phyloP scores from a whole-genome alignment of 805 yeast species.

The Spathaspora arborariae region DNA sequence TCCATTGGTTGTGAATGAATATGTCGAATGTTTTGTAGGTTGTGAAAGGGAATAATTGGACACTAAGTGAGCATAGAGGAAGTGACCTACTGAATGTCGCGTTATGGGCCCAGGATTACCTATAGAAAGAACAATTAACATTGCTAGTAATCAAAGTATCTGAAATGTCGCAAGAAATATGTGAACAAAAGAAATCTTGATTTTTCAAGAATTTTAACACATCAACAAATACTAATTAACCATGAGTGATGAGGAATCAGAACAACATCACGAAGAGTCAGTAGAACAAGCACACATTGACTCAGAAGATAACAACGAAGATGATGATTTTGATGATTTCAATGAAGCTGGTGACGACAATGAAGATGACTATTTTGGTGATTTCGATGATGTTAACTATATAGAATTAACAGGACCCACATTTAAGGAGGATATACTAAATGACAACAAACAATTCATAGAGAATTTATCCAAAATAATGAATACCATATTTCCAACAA shows the following conservation, averaged over 20 bases:
- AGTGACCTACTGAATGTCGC: constrained; percentile 41
- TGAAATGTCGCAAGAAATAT: too few relatives aligned
- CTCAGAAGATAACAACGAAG: background rate
- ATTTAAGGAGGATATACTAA: constrained; percentile 10
- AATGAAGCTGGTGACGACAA: constrained; percentile 11
- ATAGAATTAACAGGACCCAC: constrained; percentile 16
- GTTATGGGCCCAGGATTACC: constrained; percentile 40
- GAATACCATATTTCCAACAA: constrained; percentile 9
- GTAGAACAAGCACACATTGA: background rate
- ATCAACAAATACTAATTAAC: background rate
- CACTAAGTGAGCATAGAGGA: constrained; percentile 24
- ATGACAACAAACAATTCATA: constrained; percentile 9
- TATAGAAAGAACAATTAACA: constrained; percentile 20
- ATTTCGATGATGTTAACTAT: constrained; percentile 33
- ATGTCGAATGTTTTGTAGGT: constrained; percentile 23
- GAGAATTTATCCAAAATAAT: constrained; percentile 10
- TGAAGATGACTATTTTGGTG: constrained; percentile 33
- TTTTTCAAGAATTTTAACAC: background rate
- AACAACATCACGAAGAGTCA: background rate
- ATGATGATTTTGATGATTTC: constrained; percentile 12
- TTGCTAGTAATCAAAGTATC: background rate
- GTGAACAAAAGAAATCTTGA: background rate
- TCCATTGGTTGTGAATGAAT: constrained; percentile 22
- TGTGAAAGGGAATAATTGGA: constrained; percentile 25
- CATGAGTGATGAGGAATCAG: background rate